Base-by-base conservation (phyloP, 352 stramenopile species). In the Phytopythium vexans region DNA sequence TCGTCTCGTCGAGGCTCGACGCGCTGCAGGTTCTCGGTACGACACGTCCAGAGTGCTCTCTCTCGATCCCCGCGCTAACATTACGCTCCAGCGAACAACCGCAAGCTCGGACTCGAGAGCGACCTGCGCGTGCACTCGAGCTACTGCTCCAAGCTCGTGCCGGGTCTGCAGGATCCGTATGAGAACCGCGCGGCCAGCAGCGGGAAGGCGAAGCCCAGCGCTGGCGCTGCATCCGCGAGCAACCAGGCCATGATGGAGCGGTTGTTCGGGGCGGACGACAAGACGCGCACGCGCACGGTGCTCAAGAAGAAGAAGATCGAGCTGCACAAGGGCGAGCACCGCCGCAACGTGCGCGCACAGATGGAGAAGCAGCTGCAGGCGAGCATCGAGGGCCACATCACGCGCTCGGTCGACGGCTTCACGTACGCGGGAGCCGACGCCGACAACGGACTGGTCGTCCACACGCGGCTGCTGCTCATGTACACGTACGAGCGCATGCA, bases 321-420 rank as follows among this genome's bases (percentile, higher is more conserved):
- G 54, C 48, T 86, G 1, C 77, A 88, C 53, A 92, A 92, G 49
- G 79, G 72, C 35, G 82, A 92, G 16, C 79, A 83, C 44, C 71
- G 75, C 16, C 73, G 78, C 33, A 92, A 96, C 48, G 72, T 82
- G 31, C 74, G 88, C 6, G 66, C 86, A 8, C 66, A 88, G 27
- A 72, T 94, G 41, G 86, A 96, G 56, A 91, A 93, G 36, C 83
- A 92, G 52, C 70, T 96, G n/a, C 82, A 95, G 51, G 77, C 76
- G 1, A 95, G 86, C 52, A 82, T 95, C 36, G 88, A 96, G 55
- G 81, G 86, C 9, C 85, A 96, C 62, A 86, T 95, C 56, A 94
- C 85, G 1, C 84, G 88, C 21, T 89, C 82, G 0, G 88, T 95
- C 10, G 88, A 89, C 45, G 91, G 86, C 47, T 77, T 72, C 60